These are phyloP conservation scores for Hypocrella siamensis DNA, from an alignment of 2,329 filamentous ascomycete genomes.

Conservation along the genomic window DNA sequence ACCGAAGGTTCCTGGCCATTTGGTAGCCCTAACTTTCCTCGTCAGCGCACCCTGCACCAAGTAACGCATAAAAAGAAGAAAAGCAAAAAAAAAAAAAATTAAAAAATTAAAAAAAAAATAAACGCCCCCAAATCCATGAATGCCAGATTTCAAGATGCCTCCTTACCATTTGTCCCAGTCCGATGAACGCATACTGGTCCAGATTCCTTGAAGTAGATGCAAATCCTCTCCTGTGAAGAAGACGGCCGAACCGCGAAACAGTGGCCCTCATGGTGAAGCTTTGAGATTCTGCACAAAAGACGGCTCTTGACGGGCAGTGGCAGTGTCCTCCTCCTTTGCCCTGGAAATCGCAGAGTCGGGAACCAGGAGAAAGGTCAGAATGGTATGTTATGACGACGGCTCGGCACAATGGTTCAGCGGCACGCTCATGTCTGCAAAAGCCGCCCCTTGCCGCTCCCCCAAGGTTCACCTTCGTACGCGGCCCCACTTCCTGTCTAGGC, in stretches of 20 bases:
- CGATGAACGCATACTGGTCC: conserved; percentile 43
- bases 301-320: conserved; percentile 14
- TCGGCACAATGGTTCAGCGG: too few relatives aligned
- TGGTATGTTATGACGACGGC: too few relatives aligned
- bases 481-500: too few relatives aligned
- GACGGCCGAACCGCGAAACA: conserved; percentile 10
- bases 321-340: too few relatives aligned
- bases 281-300: conserved; percentile 11
- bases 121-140: too few relatives aligned
- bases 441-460: conserved; percentile 21
- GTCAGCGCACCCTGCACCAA: conserved; percentile 5
- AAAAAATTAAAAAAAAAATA: too few relatives aligned
- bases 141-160: too few relatives aligned
- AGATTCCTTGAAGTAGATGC: conserved; percentile 28
- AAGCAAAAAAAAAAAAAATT: too few relatives aligned
- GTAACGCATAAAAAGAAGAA: too few relatives aligned
- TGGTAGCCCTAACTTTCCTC: conserved; percentile 43
- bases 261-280: conserved; percentile 10
- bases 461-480: too few relatives aligned
- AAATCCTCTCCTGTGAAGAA: conserved; percentile 30
- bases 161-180: conserved; percentile 44
- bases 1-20: conserved; percentile 47
- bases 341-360: too few relatives aligned
- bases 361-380: too few relatives aligned
- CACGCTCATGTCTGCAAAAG: conserved; percentile 10